These are phyloP conservation scores for Phialophora macrospora DNA, from an alignment of 2,329 filamentous ascomycete genomes.

Conservation along the genomic window DNA sequence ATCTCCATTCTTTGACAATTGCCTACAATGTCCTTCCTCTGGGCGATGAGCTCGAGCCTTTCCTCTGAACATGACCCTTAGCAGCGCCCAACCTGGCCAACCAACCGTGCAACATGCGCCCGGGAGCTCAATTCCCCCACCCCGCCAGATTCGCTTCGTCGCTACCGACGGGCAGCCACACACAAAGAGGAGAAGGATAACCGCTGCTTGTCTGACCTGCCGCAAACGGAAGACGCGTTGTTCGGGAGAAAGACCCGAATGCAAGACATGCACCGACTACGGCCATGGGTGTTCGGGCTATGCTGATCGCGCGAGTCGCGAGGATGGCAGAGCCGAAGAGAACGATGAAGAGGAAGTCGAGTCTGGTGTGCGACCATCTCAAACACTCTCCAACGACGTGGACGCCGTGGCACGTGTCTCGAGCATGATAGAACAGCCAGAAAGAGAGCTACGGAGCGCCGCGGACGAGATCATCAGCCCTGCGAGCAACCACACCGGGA, in stretches of 20 bases:
- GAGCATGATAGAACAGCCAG: slow-evolving; percentile 1
- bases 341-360: slow-evolving; percentile 30
- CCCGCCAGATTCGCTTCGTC: slow-evolving; percentile 71
- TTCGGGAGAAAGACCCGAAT: slow-evolving; percentile 72
- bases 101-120: slow-evolving; percentile 10
- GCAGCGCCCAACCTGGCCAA: slow-evolving; percentile 6
- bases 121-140: slow-evolving; percentile 31
- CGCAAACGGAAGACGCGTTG: slow-evolving; percentile 77
- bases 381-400: slow-evolving; percentile 13
- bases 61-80: slow-evolving; percentile 27
- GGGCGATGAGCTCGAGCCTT: slow-evolving; percentile 12
- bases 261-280: slow-evolving; percentile 74
- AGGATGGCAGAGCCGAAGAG: slow-evolving; percentile 26
- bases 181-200: slow-evolving; percentile 77
- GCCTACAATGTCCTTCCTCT: slow-evolving; percentile 20
- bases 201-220: slow-evolving; percentile 76
- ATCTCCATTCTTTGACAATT: background rate
- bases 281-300: slow-evolving; percentile 73
- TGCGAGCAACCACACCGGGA: slow-evolving; percentile 36
- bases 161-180: slow-evolving; percentile 81
- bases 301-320: slow-evolving; percentile 50
- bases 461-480: slow-evolving; percentile 42
- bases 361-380: slow-evolving; percentile 21
- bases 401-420: slow-evolving; percentile 7
- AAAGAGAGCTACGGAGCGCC: slow-evolving; percentile 8